A percentile compares a stretch with the other conserved stretches of the same genome.
Conservation (phyloP, 2,329 filamentous ascomycete species). For the Penicillium crustosum region DNA sequence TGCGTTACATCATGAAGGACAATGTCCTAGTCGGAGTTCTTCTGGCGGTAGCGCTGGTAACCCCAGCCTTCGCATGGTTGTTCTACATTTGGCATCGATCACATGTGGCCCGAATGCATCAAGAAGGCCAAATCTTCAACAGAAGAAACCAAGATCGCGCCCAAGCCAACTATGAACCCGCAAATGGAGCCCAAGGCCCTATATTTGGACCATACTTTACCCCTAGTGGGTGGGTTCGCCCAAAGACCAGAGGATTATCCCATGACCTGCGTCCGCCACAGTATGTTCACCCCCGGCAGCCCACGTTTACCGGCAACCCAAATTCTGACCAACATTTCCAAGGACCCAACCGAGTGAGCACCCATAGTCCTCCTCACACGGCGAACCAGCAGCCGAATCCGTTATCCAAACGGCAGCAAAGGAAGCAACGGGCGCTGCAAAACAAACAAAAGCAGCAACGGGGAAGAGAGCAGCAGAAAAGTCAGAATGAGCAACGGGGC, state of each 20-base stretch:
- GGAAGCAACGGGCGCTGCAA: not conserved
- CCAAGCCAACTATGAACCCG: conserved; percentile 1
- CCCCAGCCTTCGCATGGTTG: conserved; percentile 3
- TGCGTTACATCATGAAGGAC: conserved; percentile 12
- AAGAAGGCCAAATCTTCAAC: not conserved
- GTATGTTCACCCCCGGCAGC: not conserved
- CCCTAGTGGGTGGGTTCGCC: conserved; percentile 1
- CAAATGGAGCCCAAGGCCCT: not conserved
- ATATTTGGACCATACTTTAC: not conserved
- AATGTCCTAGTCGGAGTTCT: conserved; percentile 18
- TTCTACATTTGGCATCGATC: conserved; percentile 10
- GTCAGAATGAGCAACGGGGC: not conserved
- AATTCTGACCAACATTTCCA: not conserved
- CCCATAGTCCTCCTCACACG: not conserved
- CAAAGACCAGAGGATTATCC: not conserved
- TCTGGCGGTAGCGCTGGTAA: conserved; percentile 6
- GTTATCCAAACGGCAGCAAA: conserved; percentile 6
- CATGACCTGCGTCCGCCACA: not conserved
- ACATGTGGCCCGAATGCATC: conserved; percentile 1
- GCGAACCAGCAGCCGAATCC: not conserved
- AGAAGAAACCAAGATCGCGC: conserved; percentile 7
- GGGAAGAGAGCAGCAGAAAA: not conserved
- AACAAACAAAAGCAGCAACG: not conserved
- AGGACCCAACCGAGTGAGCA: not conserved
- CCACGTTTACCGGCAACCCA: not conserved